Conservation (phyloP, 1,139 yeast species). For the Yamadazyma atlantica region DNA sequence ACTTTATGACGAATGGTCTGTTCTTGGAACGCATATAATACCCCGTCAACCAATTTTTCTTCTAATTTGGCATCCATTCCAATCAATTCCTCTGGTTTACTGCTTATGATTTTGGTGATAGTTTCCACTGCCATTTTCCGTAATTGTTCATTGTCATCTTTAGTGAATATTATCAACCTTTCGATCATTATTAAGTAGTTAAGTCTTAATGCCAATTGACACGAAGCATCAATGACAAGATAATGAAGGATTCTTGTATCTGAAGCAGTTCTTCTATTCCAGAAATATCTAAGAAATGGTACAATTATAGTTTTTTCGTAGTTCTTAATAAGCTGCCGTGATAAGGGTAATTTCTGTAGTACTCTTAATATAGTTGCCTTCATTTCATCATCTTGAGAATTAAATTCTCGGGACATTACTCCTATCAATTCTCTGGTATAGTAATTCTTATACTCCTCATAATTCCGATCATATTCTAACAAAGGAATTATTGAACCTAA, state of each 20-base stretch:
- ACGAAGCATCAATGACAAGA: conserved; percentile 74
- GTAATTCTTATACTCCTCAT: conserved; percentile 73
- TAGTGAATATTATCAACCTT: conserved; percentile 55
- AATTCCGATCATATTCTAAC: conserved; percentile 58
- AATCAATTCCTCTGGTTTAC: conserved; percentile 31
- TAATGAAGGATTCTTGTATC: conserved; percentile 48
- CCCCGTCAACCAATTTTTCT: conserved; percentile 72
- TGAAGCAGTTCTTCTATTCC: conserved; percentile 73
- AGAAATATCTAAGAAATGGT: conserved; percentile 69
- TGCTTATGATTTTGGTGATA: conserved; percentile 33
- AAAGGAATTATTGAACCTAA: conserved; percentile 81
- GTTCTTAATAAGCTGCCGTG: conserved; percentile 26
- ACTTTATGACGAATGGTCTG: conserved; percentile 57
- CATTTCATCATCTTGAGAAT: conserved; percentile 90
- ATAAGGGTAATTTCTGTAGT: conserved; percentile 32
- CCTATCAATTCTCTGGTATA: conserved; percentile 74
- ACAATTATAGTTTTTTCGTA: conserved; percentile 49
- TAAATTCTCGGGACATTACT: conserved; percentile 69
- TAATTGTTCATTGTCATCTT: conserved; percentile 81
- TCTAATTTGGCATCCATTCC: conserved; percentile 50
- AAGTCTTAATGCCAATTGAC: conserved; percentile 61
- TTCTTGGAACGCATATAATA: conserved; percentile 81
- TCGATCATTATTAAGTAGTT: conserved; percentile 66
- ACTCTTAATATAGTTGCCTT: conserved; percentile 62
- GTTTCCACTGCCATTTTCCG: conserved; percentile 80